Evolutionary conservation across 441 rosid genomes (phyloP), one percentile per base, ranked within the genome.

Genomic region (Gossypium schwendimanii): DNA sequence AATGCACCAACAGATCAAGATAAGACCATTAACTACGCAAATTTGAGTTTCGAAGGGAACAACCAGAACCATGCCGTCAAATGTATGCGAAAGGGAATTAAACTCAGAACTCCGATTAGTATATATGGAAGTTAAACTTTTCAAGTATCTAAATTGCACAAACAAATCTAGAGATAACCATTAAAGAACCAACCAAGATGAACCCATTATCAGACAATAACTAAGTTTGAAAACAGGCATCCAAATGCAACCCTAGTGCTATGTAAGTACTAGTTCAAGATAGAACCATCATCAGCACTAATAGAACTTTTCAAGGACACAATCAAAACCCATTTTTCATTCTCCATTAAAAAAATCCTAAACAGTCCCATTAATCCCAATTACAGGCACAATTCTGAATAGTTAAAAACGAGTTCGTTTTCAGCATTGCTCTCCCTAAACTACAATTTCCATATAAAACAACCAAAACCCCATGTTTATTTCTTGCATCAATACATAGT

Each of bases 21-120:
- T 18, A 20, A 54, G 59, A 11, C 14, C 14, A 49, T 49, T 49
- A 49, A 12, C 15, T 49, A 49, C 18, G 15, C 17, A 49, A n/a
- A 49, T 6, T 49, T 49, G 53, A 49, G 15, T 49, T 53, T 52
- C n/a, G 1, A 6, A 23, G 11, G 18, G 2, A 70, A 69, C 33
- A 55, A 59, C 39, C 76, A 72, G 47, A 62, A 55, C 20, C 15
- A 50, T 31, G 41, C 39, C 53, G 57, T 65, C 53, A 23, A 63
- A 59, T 58, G 3, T 23, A 8, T 3, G 8, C 18, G 14, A 59
- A 59, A 26, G 31, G 14, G 10, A 26, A 17, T 59, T 57, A 53
- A 58, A 58, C 9, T 58, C 12, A 7, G 20, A 53, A 53, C 58
- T 6, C 9, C 9, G 12, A 39, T 18, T 63, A 15, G 68, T 18